Conservation (phyloP, 2,329 filamentous ascomycete species). For the Pyrenophora teres region DNA sequence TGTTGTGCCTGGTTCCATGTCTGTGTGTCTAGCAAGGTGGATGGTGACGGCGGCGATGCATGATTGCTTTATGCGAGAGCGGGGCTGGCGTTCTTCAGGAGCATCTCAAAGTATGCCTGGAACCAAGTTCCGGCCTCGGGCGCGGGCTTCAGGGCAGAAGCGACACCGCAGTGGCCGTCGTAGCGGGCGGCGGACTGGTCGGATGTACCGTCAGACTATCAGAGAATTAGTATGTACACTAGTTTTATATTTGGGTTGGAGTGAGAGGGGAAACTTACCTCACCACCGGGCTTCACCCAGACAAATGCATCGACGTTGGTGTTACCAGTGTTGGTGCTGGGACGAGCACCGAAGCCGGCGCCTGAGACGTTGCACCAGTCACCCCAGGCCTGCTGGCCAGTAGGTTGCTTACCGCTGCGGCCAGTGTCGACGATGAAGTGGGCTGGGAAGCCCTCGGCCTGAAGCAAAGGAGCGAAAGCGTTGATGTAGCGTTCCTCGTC, state of each 20-base stretch:
- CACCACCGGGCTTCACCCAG: conserved; percentile 71
- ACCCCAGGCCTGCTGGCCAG: conserved; percentile 61
- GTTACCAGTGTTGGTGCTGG: conserved; percentile 65
- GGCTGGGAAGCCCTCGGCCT: conserved; percentile 54
- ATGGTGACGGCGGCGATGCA: too few relatives aligned
- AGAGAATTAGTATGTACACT: neutral
- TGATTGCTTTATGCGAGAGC: conserved; percentile 21
- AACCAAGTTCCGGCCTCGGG: conserved; percentile 74
- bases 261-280: conserved; percentile 28
- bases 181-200: conserved; percentile 54
- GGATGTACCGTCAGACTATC: conserved; percentile 52
- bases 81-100: conserved; percentile 44
- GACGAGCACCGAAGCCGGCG: conserved; percentile 68
- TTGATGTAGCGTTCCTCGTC: conserved; percentile 61
- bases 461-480: conserved; percentile 56
- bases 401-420: conserved; percentile 67
- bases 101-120: conserved; percentile 50
- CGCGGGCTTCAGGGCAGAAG: conserved; percentile 64
- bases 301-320: conserved; percentile 67
- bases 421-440: conserved; percentile 60
- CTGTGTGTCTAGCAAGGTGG: too few relatives aligned
- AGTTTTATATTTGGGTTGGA: neutral
- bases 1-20: too few relatives aligned
- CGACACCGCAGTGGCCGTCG: conserved; percentile 60
- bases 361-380: conserved; percentile 71